phyloP scores from a whole-genome alignment of 257 asterid genomes.

The Solanum infundibuliforme region DNA sequence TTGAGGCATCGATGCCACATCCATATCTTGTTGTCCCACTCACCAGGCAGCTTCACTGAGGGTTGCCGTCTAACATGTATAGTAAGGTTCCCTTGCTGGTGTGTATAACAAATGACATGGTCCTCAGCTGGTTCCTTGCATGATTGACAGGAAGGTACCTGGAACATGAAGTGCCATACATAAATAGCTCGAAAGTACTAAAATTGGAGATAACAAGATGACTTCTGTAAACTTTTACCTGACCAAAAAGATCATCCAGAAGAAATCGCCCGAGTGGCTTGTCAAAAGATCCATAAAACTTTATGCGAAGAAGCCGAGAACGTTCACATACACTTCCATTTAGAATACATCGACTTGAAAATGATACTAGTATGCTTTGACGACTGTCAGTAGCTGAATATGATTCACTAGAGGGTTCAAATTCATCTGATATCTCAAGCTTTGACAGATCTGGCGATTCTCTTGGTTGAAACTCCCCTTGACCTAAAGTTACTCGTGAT shows the following conservation, averaged over 20 bases:
- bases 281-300: slow-evolving; percentile 82
- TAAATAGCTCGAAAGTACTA: background rate
- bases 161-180: slow-evolving; percentile 14
- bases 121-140: slow-evolving; percentile 89
- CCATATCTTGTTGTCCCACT: slow-evolving; percentile 90
- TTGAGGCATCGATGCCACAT: slow-evolving; percentile 98
- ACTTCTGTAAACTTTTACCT: slow-evolving; percentile 55
- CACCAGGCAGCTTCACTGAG: slow-evolving; percentile 65
- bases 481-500: slow-evolving; percentile 7
- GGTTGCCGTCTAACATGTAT: slow-evolving; percentile 52
- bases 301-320: slow-evolving; percentile 64
- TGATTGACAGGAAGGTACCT: slow-evolving; percentile 56
- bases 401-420: slow-evolving; percentile 33
- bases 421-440: slow-evolving; percentile 23
- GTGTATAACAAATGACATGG: slow-evolving; percentile 77
- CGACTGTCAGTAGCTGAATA: slow-evolving; percentile 41
- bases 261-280: slow-evolving; percentile 91
- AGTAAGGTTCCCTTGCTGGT: slow-evolving; percentile 80
- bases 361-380: slow-evolving; percentile 78
- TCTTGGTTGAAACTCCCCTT: slow-evolving; percentile 26
- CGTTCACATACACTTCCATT: slow-evolving; percentile 79
- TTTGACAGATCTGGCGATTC: slow-evolving; percentile 27
- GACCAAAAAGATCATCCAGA: slow-evolving; percentile 71
- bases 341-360: slow-evolving; percentile 67
- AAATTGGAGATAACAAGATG: slow-evolving; percentile 14